Base-by-base conservation (phyloP, 371 early-diverging fungal species). In the Fennellomyces sp. region DNA sequence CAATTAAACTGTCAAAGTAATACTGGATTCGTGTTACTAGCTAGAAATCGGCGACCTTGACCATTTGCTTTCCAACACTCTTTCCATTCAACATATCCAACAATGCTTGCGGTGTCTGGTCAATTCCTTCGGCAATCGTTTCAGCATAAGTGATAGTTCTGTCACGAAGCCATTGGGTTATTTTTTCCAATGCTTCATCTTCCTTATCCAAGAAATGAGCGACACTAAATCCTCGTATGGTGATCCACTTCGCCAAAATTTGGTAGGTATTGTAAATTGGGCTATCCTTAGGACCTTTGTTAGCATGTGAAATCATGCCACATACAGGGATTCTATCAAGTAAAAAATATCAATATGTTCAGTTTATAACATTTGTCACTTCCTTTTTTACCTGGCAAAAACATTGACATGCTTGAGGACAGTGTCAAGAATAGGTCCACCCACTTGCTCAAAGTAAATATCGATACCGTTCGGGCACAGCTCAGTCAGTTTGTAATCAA, bases 21-120 rank as follows among this genome's bases (percentile, higher is more conserved):
- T n/a, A n/a, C n/a, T n/a, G n/a, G n/a, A n/a, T n/a, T n/a, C n/a
- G n/a, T n/a, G n/a, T n/a, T n/a, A n/a, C n/a, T n/a, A n/a, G n/a
- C n/a, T 75, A 75, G 45, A 72, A 56, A 47, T 77, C 73, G 27
- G 79, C 79, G 64, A 89, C 85, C 70, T 90, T 86, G 65, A 95
- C 80, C 17, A 93, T 64, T 71, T 86, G 82, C 81, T 95, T 95
- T 49, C 96, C 96, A 58, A 86, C 86, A 77, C 93, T 94, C 21
- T 73, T 82, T 39, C 94, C 94, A 55, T 85, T 82, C 61, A 93
- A 81, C 60, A 96, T 72, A 52, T 84, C 87, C 23, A 92, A 69
- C 35, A 94, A 81, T 2, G 91, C 93, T 39, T 80, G 69, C 13
- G 94, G 94, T 13, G 91, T 85, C 48, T 84, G 88, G 49, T 93